These are phyloP conservation scores for Spirogloea muscicola DNA, from an alignment of 139 green algal genomes.

Conservation along the genomic window DNA sequence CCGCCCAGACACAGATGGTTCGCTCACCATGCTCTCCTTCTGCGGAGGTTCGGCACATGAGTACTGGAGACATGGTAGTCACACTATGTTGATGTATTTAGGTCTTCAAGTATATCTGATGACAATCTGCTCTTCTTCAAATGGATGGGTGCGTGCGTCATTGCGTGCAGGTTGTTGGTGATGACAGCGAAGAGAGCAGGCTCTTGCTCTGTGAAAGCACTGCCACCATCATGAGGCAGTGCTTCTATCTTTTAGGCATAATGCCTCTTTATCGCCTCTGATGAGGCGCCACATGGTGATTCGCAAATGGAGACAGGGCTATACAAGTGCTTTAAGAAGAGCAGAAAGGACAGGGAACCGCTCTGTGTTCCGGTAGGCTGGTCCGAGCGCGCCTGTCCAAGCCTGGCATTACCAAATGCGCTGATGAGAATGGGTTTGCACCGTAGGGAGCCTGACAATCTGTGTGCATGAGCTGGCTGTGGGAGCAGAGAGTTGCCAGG, in stretches of 20 bases:
- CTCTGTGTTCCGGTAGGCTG: too few relatives aligned
- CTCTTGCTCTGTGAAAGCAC: slow-evolving; percentile 87
- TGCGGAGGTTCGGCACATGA: neutral
- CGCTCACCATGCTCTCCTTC: too few relatives aligned
- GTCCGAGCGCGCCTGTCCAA: too few relatives aligned
- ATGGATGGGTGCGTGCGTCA: neutral
- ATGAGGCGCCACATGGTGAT: neutral
- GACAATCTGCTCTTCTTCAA: neutral
- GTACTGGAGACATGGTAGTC: neutral
- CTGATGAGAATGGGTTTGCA: too few relatives aligned
- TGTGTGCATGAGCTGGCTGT: too few relatives aligned
- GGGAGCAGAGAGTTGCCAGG: too few relatives aligned
- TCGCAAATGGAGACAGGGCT: neutral
- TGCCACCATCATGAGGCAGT: slow-evolving; percentile 80
- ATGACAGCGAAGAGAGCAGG: slow-evolving; percentile 71
- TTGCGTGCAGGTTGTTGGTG: slow-evolving; percentile 77
- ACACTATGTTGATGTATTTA: neutral
- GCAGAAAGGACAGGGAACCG: too few relatives aligned
- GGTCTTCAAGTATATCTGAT: neutral
- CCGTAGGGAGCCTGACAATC: too few relatives aligned
- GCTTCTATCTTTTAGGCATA: slow-evolving; percentile 92
- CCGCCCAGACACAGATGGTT: too few relatives aligned
- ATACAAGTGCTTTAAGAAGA: too few relatives aligned
- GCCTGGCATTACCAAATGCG: too few relatives aligned
- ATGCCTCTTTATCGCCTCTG: slow-evolving; percentile 81